Evolutionary conservation across 1,139 yeast species (phyloP), one percentile per base, ranked within the genome.

Genomic region (Geotrichum reessii): DNA sequence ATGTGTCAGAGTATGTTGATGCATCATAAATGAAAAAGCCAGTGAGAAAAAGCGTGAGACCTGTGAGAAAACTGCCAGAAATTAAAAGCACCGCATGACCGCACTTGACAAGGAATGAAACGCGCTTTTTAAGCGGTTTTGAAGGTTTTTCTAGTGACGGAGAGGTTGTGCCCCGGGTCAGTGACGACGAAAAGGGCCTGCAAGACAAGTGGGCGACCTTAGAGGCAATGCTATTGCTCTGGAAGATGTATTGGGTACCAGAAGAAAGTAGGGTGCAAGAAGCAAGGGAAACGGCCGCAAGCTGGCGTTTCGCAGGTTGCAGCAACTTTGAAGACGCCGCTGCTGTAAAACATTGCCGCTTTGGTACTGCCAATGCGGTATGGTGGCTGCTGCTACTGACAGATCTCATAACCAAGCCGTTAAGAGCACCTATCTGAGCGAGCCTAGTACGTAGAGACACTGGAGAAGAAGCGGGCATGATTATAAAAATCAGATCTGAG

Each of bases 21-120:
- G 82, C 76, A 69, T 84, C 88, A 66, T 83, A 84, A 52, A 82
- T 65, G 70, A 84, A 83, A 69, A 84, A 81, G 0, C 75, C 79
- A 3, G 73, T 71, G 8, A 69, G 19, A n/a, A 59, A 17, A 14
- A 50, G 25, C n/a, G 42, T 46, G 7, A 58, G 22, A 21, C 56
- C 42, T 19, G 52, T 40, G 28, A 55, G 47, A 7, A 58, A 22
- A 8, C 53, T 28, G 7, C 60, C 60, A 4, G 52, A 27, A 5
- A 57, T 14, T 7, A 56, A 40, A 22, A 56, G 28, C 28, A 52
- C 46, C 9, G 31, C 31, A 31, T 56, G 50, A 7, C 50, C 56
- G 28, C 44, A 37, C n/a, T 40, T 46, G 19, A 56, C 44, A 22
- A 56, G 17, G 6, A 56, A 22, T 1, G 55, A 27, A 5, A 27